Percentiles rank a stretch among this genome's conserved stretches.
phyloP scores from a whole-genome alignment of 202 grass and related monocot species.

The Panicum hallii region DNA sequence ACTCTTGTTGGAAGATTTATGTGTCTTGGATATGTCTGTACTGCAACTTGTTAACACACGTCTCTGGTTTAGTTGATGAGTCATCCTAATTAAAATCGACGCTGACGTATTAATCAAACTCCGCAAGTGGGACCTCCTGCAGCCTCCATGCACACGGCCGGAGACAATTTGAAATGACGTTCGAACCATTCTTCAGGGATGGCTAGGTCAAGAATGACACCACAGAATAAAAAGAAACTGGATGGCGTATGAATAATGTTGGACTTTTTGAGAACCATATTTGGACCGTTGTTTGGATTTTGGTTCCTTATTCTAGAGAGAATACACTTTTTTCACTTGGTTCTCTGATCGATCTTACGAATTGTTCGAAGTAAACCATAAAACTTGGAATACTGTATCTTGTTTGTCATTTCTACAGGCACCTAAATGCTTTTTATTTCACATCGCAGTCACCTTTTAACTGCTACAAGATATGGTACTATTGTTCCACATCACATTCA shows the following conservation, averaged over 20 bases:
- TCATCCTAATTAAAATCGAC: not conserved
- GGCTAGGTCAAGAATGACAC: not conserved
- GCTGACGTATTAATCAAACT: not conserved
- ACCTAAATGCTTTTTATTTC: no score
- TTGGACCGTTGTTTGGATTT: conserved; percentile 2
- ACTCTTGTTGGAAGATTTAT: not conserved
- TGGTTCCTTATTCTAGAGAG: not conserved
- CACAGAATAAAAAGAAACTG: not conserved
- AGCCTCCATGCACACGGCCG: conserved; percentile 19
- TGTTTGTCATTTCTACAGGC: no score
- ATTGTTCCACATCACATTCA: not conserved
- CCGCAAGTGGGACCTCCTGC: not conserved
- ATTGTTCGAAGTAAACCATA: no score
- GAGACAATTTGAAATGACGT: conserved; percentile 9
- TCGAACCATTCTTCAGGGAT: not conserved
- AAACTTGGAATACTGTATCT: no score
- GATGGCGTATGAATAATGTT: not conserved
- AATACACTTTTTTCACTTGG: not conserved
- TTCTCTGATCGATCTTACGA: not conserved
- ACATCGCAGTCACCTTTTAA: no score
- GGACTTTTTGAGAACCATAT: not conserved
- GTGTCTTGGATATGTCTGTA: not conserved
- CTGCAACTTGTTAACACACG: not conserved
- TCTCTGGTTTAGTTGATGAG: not conserved
- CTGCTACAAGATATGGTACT: no score